These are phyloP conservation scores for Mycena capillaripes DNA, from an alignment of 768 basidiomycete genomes.

Conservation along the genomic window DNA sequence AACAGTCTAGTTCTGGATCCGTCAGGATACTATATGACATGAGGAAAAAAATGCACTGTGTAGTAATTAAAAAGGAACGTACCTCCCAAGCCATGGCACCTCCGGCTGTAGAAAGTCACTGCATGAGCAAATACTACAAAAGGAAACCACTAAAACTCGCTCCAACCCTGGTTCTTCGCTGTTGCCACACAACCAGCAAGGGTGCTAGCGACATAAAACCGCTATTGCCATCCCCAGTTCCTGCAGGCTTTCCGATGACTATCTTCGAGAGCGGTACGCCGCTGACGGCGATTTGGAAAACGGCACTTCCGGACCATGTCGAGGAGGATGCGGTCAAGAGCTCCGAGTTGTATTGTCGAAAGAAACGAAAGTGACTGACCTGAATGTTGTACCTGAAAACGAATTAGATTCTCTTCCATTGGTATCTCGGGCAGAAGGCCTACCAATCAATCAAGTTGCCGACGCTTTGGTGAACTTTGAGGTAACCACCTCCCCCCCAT, in stretches of 20 bases:
- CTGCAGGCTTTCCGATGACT: slow-evolving; percentile 72
- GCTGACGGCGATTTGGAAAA: slow-evolving; percentile 58
- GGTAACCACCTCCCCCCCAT: slow-evolving; percentile 68
- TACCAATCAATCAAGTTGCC: slow-evolving; percentile 78
- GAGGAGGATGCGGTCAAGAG: slow-evolving; percentile 66
- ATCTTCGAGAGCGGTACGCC: slow-evolving; percentile 67
- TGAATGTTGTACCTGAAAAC: too few species aligned
- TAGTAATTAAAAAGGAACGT: background rate
- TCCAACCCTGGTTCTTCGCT: slow-evolving; percentile 32
- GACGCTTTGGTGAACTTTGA: slow-evolving; percentile 64
- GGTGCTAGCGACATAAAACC: slow-evolving; percentile 48
- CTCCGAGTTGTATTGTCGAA: too few species aligned
- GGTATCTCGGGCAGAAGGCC: slow-evolving; percentile 68
- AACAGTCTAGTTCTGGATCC: slow-evolving; percentile 47
- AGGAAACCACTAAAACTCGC: slow-evolving; percentile 3
- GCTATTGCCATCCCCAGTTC: slow-evolving; percentile 44
- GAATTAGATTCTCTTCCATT: too few species aligned
- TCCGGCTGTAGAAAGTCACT: slow-evolving; percentile 8
- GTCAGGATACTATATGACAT: slow-evolving; percentile 36
- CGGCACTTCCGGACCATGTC: slow-evolving; percentile 61
- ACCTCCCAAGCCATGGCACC: slow-evolving; percentile 40
- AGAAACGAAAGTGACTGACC: too few species aligned
- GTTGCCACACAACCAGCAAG: slow-evolving; percentile 42
- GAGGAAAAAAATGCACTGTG: background rate
- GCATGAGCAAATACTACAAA: background rate